phyloP scores from a whole-genome alignment of 352 stramenopile species.

The Phytopythium montanum region DNA sequence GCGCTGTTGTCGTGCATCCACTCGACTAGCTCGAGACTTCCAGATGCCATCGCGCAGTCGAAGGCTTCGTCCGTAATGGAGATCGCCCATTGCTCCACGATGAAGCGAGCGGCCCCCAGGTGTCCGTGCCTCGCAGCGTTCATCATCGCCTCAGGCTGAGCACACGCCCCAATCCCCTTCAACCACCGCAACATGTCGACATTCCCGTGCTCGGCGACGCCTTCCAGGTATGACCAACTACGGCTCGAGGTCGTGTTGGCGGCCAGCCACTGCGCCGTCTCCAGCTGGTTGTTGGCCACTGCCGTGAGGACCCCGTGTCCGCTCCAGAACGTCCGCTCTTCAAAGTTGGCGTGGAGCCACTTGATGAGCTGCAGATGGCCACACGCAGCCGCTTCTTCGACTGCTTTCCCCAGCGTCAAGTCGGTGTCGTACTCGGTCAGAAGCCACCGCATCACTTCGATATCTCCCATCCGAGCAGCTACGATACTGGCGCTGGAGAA shows the following conservation, averaged over 20 bases:
- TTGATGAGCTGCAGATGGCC: no score
- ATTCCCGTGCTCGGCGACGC: no score
- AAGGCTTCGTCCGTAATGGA: not conserved
- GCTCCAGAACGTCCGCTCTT: no score
- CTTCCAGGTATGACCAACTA: no score
- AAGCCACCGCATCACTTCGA: slow-evolving; percentile 21
- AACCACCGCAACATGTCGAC: not conserved
- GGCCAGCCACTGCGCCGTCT: no score
- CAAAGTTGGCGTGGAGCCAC: no score
- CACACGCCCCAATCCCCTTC: not conserved
- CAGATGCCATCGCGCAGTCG: slow-evolving; percentile 12
- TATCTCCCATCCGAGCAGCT: slow-evolving; percentile 13
- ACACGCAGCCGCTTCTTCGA: no score
- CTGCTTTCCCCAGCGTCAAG: no score
- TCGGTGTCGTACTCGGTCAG: slow-evolving; percentile 14
- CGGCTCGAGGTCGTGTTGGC: no score
- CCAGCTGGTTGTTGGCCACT: no score
- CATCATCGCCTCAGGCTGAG: not conserved
- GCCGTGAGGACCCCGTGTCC: no score
- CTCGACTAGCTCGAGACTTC: slow-evolving; percentile 23
- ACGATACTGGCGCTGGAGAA: not conserved
- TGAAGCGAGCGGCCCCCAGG: not conserved
- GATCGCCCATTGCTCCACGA: not conserved
- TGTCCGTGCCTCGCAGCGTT: not conserved
- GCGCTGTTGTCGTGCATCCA: slow-evolving; percentile 24